Conservation (phyloP, 164 flowering plant species). For the Kingdonia uniflora region DNA sequence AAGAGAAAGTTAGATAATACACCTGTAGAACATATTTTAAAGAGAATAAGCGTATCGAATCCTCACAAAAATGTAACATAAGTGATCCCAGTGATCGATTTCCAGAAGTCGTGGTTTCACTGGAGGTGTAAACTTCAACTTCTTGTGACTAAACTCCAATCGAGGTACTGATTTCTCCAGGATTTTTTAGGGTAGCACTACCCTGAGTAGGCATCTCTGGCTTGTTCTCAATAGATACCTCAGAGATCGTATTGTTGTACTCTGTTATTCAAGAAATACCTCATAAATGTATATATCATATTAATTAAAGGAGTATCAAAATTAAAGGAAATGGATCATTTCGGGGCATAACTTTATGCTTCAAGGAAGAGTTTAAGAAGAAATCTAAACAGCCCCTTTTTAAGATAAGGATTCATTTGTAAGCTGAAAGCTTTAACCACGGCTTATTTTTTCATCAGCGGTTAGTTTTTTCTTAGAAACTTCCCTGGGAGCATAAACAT, state of each 20-base stretch:
- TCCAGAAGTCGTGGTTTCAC: slow-evolving; percentile 17
- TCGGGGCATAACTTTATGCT: too few relatives aligned
- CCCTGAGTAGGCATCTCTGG: slow-evolving; percentile 19
- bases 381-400: too few relatives aligned
- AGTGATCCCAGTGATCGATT: slow-evolving; percentile 27
- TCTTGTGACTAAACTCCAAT: slow-evolving; percentile 20
- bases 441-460: too few relatives aligned
- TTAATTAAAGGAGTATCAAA: too few relatives aligned
- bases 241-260: slow-evolving; percentile 14
- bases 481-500: too few relatives aligned
- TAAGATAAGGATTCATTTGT: too few relatives aligned
- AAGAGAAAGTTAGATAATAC: slow-evolving; percentile 9
- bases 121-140: slow-evolving; percentile 14
- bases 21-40: slow-evolving; percentile 60
- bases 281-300: background rate
- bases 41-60: slow-evolving; percentile 44
- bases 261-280: slow-evolving; percentile 22
- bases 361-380: too few relatives aligned
- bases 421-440: too few relatives aligned
- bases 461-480: too few relatives aligned
- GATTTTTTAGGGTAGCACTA: slow-evolving; percentile 13
- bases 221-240: slow-evolving; percentile 11
- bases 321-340: too few relatives aligned
- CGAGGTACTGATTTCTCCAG: slow-evolving; percentile 11
- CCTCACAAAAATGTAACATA: slow-evolving; percentile 63